phyloP scores from a whole-genome alignment of 2,329 filamentous ascomycete species.

The Mycosphaerelloides madeirae region DNA sequence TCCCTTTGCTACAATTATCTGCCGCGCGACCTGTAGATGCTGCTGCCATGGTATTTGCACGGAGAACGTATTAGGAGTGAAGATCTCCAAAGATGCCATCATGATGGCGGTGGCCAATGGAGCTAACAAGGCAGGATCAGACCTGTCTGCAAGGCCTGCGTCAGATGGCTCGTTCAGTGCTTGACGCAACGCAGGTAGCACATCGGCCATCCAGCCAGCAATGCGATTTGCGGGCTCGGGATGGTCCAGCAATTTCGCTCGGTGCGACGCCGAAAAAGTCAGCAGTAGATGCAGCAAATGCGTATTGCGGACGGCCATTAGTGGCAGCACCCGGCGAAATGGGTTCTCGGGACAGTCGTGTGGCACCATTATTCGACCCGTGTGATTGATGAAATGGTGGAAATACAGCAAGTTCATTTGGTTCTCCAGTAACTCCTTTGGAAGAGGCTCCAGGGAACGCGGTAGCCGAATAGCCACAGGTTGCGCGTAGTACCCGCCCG shows the following conservation, averaged over 20 bases:
- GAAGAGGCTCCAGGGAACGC: constrained; percentile 53
- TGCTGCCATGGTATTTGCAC: constrained; percentile 76
- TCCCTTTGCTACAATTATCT: constrained; percentile 65
- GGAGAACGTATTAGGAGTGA: constrained; percentile 75
- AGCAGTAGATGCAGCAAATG: constrained; percentile 73
- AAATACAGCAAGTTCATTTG: constrained; percentile 77
- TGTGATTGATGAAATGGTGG: constrained; percentile 74
- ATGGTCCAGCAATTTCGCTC: constrained; percentile 68
- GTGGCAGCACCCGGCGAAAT: constrained; percentile 57
- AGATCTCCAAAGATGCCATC: constrained; percentile 77
- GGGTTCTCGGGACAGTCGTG: constrained; percentile 59
- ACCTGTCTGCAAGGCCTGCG: constrained; percentile 31
- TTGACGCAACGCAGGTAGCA: constrained; percentile 66
- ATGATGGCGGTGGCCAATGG: constrained; percentile 79
- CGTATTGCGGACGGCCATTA: constrained; percentile 64
- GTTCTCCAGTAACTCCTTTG: constrained; percentile 58
- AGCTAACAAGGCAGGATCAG: constrained; percentile 62
- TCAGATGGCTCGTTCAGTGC: constrained; percentile 46
- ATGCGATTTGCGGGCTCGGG: constrained; percentile 72
- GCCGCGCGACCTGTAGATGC: constrained; percentile 69
- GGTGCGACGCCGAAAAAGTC: constrained; percentile 79
- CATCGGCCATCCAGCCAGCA: constrained; percentile 72
- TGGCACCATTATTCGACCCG: constrained; percentile 61
- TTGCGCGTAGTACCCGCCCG: constrained; percentile 64
- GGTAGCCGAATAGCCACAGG: constrained; percentile 63